Percentiles rank a stretch among this genome's conserved stretches.
Conservation (phyloP, 495 filamentous ascomycete species). For the Eremomyces bilateralis region DNA sequence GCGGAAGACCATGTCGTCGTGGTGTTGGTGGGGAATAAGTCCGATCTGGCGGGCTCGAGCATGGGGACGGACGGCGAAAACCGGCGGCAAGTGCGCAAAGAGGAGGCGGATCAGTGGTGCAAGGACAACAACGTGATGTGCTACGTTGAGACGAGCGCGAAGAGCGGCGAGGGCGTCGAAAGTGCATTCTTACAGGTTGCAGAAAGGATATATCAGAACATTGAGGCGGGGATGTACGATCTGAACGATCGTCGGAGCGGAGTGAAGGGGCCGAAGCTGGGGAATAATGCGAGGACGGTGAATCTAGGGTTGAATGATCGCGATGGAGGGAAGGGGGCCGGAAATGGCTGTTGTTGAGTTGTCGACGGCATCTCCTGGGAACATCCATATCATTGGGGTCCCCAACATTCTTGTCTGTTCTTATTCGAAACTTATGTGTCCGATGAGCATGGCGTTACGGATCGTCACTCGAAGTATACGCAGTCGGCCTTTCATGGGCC, state of each 20-base stretch:
- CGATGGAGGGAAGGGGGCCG: constrained; percentile 21
- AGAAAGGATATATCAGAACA: constrained; percentile 84
- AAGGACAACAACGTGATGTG: constrained; percentile 55
- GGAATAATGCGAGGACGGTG: constrained; percentile 27
- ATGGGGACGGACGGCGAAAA: constrained; percentile 24
- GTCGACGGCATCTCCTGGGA: too few relatives aligned
- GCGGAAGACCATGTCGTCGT: constrained; percentile 88
- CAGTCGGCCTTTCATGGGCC: too few relatives aligned
- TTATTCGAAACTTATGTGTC: too few relatives aligned
- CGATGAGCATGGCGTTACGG: too few relatives aligned
- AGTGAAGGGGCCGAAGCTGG: constrained; percentile 55
- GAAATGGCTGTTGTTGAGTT: constrained; percentile 18
- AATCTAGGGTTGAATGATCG: constrained; percentile 35
- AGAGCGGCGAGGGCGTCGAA: constrained; percentile 83
- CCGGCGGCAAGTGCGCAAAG: constrained; percentile 50
- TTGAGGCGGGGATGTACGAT: constrained; percentile 81
- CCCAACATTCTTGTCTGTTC: too few relatives aligned
- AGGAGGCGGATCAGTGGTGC: constrained; percentile 81
- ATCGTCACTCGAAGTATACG: too few relatives aligned
- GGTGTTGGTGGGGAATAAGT: constrained; percentile 87
- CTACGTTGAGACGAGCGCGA: constrained; percentile 92
- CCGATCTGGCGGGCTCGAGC: constrained; percentile 37
- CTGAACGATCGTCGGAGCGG: constrained; percentile 81
- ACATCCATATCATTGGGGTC: too few relatives aligned
- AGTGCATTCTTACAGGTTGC: constrained; percentile 81